These are phyloP conservation scores for Mycena amicta DNA, from an alignment of 768 basidiomycete genomes.

Conservation along the genomic window DNA sequence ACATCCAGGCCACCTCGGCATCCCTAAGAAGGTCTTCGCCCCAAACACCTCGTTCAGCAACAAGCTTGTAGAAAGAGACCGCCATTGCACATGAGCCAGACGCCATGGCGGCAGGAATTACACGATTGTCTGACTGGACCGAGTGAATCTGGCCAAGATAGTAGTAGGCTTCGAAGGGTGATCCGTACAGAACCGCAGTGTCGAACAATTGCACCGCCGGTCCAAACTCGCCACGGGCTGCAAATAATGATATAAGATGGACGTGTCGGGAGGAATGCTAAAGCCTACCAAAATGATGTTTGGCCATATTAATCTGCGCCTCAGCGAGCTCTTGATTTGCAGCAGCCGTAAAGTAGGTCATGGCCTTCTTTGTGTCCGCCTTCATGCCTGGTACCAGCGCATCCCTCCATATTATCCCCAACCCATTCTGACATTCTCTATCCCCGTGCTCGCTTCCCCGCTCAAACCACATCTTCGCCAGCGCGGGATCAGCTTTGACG, in stretches of 20 bases:
- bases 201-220: constrained; percentile 79
- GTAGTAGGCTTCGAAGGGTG: constrained; percentile 93
- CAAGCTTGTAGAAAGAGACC: constrained; percentile 91
- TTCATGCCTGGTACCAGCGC: constrained; percentile 73
- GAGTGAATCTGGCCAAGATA: constrained; percentile 87
- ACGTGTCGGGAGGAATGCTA: not conserved
- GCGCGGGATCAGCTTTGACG: constrained; percentile 68
- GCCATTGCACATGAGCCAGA: constrained; percentile 86
- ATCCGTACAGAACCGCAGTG: constrained; percentile 81
- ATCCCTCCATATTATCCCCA: constrained; percentile 93
- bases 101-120: constrained; percentile 47
- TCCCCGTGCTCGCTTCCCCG: constrained; percentile 81
- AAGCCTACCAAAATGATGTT: constrained; percentile 64
- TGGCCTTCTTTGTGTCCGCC: constrained; percentile 63
- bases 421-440: constrained; percentile 83
- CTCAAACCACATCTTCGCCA: constrained; percentile 94
- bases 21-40: constrained; percentile 80
- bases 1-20: constrained; percentile 76
- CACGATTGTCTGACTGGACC: constrained; percentile 48
- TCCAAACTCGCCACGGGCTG: constrained; percentile 70
- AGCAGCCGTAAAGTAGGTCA: constrained; percentile 71
- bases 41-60: constrained; percentile 89
- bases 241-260: constrained; percentile 12
- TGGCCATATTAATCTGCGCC: constrained; percentile 89
- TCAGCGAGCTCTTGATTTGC: constrained; percentile 90